phyloP scores from a whole-genome alignment of 257 asterid species.

The Vinca minor region DNA sequence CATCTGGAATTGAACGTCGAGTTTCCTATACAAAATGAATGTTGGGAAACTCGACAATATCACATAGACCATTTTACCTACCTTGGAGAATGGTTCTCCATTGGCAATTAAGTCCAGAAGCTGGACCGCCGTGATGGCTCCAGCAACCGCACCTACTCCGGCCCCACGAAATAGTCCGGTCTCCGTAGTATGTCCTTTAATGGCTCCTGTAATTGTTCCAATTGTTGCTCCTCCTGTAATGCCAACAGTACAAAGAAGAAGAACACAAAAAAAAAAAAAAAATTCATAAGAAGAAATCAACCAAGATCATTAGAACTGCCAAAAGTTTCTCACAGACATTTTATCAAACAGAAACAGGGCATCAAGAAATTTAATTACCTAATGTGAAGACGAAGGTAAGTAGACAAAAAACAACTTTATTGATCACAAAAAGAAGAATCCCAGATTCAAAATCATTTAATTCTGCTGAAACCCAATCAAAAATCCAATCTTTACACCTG shows the following conservation, averaged over 20 bases:
- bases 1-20: background rate
- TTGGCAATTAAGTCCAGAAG: slow-evolving; percentile 58
- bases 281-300: too few relatives aligned
- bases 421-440: slow-evolving; percentile 28
- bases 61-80: too few relatives aligned
- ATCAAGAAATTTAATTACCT: slow-evolving; percentile 36
- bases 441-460: slow-evolving; percentile 22
- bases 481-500: slow-evolving; percentile 16
- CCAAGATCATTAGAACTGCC: too few relatives aligned
- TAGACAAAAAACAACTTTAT: slow-evolving; percentile 34
- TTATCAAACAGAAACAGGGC: background rate
- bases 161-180: slow-evolving; percentile 79
- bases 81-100: slow-evolving; percentile 92
- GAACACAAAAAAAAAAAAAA: background rate
- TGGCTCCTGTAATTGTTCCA: slow-evolving; percentile 71
- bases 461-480: slow-evolving; percentile 20
- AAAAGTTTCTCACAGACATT: background rate
- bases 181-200: slow-evolving; percentile 93
- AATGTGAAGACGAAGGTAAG: slow-evolving; percentile 55
- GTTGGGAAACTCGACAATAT: too few relatives aligned
- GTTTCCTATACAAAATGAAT: background rate
- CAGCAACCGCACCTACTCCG: slow-evolving; percentile 79
- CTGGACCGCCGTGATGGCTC: slow-evolving; percentile 83
- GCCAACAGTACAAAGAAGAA: background rate
- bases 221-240: slow-evolving; percentile 66